Conservation (phyloP, 164 flowering plant genomes). For the Houttuynia cordata region DNA sequence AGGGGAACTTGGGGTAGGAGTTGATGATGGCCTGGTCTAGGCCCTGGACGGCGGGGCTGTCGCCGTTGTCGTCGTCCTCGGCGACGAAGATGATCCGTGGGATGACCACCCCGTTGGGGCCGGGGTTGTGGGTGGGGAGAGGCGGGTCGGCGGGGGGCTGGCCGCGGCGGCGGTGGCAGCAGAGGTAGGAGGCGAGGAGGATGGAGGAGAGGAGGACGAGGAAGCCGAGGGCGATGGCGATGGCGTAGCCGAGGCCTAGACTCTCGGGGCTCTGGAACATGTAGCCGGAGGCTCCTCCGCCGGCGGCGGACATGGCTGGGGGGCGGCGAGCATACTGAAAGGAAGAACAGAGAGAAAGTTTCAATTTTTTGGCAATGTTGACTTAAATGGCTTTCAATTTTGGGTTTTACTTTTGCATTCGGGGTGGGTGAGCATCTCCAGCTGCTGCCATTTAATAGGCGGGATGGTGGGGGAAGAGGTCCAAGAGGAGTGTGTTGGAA, state of each 20-base stretch:
- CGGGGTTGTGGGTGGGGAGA: neutral
- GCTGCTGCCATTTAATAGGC: conserved; percentile 18
- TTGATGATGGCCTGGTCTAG: conserved; percentile 37
- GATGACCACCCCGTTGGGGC: conserved; percentile 12
- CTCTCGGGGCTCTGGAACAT: conserved; percentile 16
- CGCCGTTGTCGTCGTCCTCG: conserved; percentile 24
- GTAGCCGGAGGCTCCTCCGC: conserved; percentile 6
- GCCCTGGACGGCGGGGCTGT: conserved; percentile 18
- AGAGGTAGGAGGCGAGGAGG: conserved; percentile 46
- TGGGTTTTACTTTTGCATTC: conserved; percentile 3
- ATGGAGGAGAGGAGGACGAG: conserved; percentile 44
- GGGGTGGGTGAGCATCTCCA: conserved; percentile 15
- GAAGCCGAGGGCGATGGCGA: conserved; percentile 43
- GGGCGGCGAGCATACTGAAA: conserved; percentile 7
- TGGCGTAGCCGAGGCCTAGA: conserved; percentile 47
- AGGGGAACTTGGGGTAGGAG: conserved; percentile 42
- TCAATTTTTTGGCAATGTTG: neutral
- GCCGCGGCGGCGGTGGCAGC: conserved; percentile 34
- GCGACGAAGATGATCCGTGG: conserved; percentile 44
- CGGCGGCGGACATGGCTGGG: conserved; percentile 9
- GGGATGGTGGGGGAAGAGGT: too few species aligned
- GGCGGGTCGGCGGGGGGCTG: too few species aligned
- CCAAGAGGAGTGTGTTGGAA: neutral
- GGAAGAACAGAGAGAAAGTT: too few species aligned
- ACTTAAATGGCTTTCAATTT: neutral